A percentile compares a stretch with the other conserved stretches of the same genome.
Conservation (phyloP, 2,329 filamentous ascomycete species). For the Talaromyces pinophilus region DNA sequence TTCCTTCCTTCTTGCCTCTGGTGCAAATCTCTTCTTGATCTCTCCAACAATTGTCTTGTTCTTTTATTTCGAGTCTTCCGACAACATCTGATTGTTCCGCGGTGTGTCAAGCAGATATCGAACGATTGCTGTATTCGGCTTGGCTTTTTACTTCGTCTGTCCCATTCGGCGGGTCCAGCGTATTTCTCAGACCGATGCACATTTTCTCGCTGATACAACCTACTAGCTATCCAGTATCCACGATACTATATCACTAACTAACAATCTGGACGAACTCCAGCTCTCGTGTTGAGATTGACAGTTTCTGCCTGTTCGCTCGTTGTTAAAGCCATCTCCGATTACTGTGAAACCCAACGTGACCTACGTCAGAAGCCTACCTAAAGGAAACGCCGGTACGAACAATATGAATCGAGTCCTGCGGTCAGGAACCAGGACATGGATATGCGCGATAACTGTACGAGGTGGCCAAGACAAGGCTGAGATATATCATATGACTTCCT, state of each 20-base stretch:
- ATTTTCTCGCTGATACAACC: background rate
- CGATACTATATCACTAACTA: background rate
- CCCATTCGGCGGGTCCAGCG: slow-evolving; percentile 26
- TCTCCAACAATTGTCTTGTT: background rate
- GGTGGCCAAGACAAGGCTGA: background rate
- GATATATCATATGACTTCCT: background rate
- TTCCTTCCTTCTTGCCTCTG: background rate
- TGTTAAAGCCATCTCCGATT: background rate
- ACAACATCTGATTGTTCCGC: background rate
- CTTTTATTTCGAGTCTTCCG: background rate
- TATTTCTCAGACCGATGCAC: slow-evolving; percentile 38
- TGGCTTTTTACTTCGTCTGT: slow-evolving; percentile 3
- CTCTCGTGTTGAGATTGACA: background rate
- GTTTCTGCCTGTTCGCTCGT: no score
- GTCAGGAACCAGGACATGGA: background rate
- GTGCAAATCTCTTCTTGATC: no score
- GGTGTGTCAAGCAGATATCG: slow-evolving; percentile 2
- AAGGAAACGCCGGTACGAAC: background rate
- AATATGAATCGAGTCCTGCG: background rate
- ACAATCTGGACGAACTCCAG: background rate
- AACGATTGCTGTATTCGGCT: slow-evolving; percentile 12
- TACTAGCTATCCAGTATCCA: background rate
- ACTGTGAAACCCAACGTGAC: no score
- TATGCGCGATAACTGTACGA: background rate
- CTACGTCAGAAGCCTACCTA: background rate